Evolutionary conservation across 2,329 filamentous ascomycete species (phyloP).

Genomic region (Myriosclerotinia scirpicola): DNA sequence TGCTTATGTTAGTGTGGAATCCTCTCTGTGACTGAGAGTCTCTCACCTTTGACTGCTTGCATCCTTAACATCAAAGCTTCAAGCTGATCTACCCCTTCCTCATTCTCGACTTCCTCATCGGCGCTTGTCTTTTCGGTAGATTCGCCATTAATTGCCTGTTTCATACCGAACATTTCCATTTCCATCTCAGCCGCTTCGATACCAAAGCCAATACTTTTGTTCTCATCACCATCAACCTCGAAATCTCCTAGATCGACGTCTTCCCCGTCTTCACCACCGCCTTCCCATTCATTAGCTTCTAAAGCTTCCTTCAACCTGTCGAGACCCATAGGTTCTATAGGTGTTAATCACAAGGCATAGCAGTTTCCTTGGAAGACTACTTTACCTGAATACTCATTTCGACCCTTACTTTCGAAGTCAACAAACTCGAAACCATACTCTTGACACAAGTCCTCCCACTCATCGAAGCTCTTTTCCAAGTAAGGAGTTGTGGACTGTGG

Average conservation of each 20-base stretch:
- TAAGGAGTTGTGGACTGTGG: slow-evolving; percentile 36
- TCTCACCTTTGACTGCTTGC: slow-evolving; percentile 51
- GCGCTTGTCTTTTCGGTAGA: slow-evolving; percentile 30
- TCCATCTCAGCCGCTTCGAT: slow-evolving; percentile 42
- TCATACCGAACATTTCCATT: slow-evolving; percentile 44
- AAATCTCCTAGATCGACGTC: slow-evolving; percentile 43
- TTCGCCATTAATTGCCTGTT: slow-evolving; percentile 40
- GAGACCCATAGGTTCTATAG: slow-evolving; percentile 57
- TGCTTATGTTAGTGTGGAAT: slow-evolving; percentile 37
- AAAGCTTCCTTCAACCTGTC: slow-evolving; percentile 60
- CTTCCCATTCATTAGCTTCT: slow-evolving; percentile 65
- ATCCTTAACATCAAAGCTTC: slow-evolving; percentile 65
- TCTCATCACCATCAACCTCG: slow-evolving; percentile 38
- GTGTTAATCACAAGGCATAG: slow-evolving; percentile 21
- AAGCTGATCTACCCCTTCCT: slow-evolving; percentile 54
- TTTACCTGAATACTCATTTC: slow-evolving; percentile 61
- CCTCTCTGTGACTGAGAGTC: not conserved
- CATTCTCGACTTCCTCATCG: slow-evolving; percentile 38
- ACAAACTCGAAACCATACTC: slow-evolving; percentile 64
- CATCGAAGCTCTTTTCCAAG: slow-evolving; percentile 47
- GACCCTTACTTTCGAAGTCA: slow-evolving; percentile 48
- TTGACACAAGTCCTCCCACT: slow-evolving; percentile 61
- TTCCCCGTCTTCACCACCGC: slow-evolving; percentile 41
- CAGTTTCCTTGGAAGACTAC: slow-evolving; percentile 19
- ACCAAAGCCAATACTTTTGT: slow-evolving; percentile 36